These are phyloP conservation scores for Cutaneotrichosporon sp. DNA, from an alignment of 1,284 basidiomycete species.

Conservation along the genomic window DNA sequence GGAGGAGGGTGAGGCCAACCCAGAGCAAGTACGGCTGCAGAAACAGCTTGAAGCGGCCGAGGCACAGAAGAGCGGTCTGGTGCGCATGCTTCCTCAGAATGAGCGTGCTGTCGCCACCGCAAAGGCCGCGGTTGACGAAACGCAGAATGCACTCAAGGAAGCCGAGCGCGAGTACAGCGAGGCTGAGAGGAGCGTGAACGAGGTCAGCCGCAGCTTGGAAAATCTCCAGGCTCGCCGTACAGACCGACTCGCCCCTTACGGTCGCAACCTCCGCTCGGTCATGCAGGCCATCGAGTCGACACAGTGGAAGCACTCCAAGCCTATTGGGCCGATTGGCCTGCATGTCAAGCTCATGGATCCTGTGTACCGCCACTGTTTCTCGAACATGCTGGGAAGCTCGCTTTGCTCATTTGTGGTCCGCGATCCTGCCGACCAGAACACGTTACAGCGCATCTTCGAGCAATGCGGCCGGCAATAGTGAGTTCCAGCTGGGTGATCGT, in stretches of 20 bases:
- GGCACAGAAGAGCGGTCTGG: background rate
- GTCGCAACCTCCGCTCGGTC: constrained; percentile 28
- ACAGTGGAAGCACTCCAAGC: constrained; percentile 67
- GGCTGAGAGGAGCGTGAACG: background rate
- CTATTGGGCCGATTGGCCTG: constrained; percentile 82
- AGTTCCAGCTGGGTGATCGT: background rate
- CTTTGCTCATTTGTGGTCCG: constrained; percentile 78
- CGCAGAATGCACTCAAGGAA: background rate
- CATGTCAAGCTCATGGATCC: constrained; percentile 72
- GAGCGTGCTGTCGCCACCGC: constrained; percentile 3
- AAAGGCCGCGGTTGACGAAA: background rate
- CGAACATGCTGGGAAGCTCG: constrained; percentile 62
- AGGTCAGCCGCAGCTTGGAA: background rate
- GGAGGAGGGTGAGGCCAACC: constrained; percentile 9
- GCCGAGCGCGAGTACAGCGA: background rate
- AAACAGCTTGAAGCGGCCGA: constrained; percentile 2
- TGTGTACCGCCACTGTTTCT: constrained; percentile 67
- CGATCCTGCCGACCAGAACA: constrained; percentile 64
- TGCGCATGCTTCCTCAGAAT: background rate
- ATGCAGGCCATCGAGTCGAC: constrained; percentile 62
- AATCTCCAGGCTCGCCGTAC: constrained; percentile 4
- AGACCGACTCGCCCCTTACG: constrained; percentile 5
- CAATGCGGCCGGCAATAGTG: constrained; percentile 39
- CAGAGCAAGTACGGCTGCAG: background rate
- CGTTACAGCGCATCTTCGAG: constrained; percentile 65